Conservation (phyloP, 257 asterid species). For the Fraxinus cuspidata region DNA sequence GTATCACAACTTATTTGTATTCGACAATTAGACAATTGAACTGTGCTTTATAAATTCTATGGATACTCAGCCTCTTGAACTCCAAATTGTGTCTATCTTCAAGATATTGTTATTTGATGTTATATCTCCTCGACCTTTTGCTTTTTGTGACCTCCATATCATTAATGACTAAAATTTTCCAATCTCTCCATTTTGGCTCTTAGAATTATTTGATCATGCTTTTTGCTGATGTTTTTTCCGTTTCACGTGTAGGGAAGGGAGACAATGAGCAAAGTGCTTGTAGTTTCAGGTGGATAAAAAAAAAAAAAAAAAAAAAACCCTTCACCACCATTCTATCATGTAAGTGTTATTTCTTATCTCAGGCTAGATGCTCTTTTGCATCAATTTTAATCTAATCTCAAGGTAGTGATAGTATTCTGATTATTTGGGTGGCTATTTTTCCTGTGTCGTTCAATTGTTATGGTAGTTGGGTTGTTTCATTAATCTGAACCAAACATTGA, state of each 20-base stretch:
- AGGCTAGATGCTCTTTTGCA: slow-evolving; percentile 18
- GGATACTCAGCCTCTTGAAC: slow-evolving; percentile 4
- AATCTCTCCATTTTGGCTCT: background rate
- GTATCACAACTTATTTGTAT: background rate
- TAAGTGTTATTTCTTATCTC: slow-evolving; percentile 40
- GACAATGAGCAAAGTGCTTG: slow-evolving; percentile 50
- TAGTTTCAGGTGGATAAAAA: slow-evolving; percentile 46
- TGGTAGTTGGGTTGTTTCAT: background rate
- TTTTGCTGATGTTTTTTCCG: background rate
- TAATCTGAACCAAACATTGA: background rate
- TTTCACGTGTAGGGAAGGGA: slow-evolving; percentile 32
- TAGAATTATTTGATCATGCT: slow-evolving; percentile 5
- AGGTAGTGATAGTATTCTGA: background rate
- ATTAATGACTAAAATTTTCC: background rate
- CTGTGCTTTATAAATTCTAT: background rate
- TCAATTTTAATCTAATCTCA: slow-evolving; percentile 10
- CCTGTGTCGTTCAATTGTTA: background rate
- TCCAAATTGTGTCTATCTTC: background rate
- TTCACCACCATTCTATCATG: slow-evolving; percentile 55
- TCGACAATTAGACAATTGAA: background rate
- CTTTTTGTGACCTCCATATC: slow-evolving; percentile 1
- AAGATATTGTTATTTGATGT: background rate
- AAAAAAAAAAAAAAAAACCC: slow-evolving; percentile 38
- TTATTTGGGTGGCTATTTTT: background rate
- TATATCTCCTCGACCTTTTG: background rate